Base-by-base conservation (phyloP, 768 basidiomycete species). In the Suillus luteus region DNA sequence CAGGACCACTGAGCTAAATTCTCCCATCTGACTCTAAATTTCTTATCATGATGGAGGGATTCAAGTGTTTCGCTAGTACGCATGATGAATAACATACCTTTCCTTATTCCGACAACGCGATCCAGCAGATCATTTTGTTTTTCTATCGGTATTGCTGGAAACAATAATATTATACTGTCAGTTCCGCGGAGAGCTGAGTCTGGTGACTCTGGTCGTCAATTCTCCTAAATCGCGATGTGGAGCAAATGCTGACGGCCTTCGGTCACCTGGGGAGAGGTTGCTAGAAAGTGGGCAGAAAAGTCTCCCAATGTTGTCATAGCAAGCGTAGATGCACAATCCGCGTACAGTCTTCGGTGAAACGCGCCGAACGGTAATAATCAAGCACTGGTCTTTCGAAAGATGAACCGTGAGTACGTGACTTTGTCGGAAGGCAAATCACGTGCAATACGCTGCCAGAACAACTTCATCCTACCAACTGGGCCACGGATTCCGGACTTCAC, bases 61-160 rank as follows among this genome's bases (percentile, higher is more conserved):
- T 35, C 5, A 63, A 49, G 4, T 55, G 2, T 33, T 35, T 54
- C 15, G 14, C 31, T 11, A 8, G 24, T 60, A 22, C 48, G 0
- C 19, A 9, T 55, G 62, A 37, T 31, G 31, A 14, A 54, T 6
- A 9, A 33, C 57, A 12, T n/a, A 67, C 71, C 55, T 70, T 72
- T 62, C 62, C 67, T 11, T 63, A 61, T 52, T 72, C 64, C 1
- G 71, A 72, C 6, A 40, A 14, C 6, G 67, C 57, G 17, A 71
- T 62, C 66, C 68, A 72, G 38, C 69, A 72, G 19, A 63, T 67
- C 14, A 35, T 41, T 27, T 27, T 2, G 2, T 5, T 68, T 66
- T 37, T 14, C 54, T 35, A 10, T 35, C 11, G 19, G 19, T 31
- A 8, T 35, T 35, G 33, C 33, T 35, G 33, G 31, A 4, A 31